A percentile compares a stretch with the other conserved stretches of the same genome.
Conservation (phyloP, 441 rosid species). For the Gossypium laxum region DNA sequence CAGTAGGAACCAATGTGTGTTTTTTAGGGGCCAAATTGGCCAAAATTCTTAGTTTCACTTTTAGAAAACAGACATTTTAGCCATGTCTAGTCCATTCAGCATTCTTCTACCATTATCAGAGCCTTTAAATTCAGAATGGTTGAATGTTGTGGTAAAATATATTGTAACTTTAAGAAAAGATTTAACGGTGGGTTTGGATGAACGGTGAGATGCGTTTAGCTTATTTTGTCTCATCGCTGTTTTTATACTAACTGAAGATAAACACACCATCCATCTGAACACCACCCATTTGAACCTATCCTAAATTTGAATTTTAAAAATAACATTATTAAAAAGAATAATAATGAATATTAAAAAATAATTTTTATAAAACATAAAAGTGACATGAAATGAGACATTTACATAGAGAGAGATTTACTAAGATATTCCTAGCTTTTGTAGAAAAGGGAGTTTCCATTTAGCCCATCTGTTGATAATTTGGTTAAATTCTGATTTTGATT, state of each 20-base stretch:
- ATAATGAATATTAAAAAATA: no score
- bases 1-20: neutral
- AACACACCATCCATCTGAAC: rapidly evolving
- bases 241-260: rapidly evolving
- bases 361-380: no score
- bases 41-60: neutral
- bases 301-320: no score
- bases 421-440: neutral
- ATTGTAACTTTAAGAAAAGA: no score
- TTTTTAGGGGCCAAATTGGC: neutral
- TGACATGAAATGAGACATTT: no score
- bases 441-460: neutral
- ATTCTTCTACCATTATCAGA: neutral
- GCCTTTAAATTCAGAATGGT: no score
- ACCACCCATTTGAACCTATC: no score
- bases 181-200: no score
- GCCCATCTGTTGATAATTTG: neutral
- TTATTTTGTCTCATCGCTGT: rapidly evolving
- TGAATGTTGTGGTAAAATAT: no score
- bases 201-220: no score
- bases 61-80: neutral
- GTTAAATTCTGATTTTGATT: neutral
- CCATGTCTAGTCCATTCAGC: no score
- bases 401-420: neutral
- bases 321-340: no score